Conservation (phyloP, 73 alveolate species). For the Tetrahymena malaccensis region DNA sequence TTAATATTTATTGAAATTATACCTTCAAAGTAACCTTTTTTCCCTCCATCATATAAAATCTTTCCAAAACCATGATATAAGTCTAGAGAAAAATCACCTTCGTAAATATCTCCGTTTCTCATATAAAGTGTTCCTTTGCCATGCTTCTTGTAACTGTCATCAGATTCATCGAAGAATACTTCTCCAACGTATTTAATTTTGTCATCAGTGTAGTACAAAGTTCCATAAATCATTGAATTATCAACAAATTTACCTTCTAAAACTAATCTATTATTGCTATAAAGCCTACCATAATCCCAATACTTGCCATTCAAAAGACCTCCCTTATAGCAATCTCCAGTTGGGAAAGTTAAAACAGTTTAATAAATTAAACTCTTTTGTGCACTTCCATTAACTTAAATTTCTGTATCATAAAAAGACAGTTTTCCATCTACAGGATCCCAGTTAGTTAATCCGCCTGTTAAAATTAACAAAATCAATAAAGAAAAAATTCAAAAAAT, state of each 20-base stretch:
- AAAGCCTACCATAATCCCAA: background rate
- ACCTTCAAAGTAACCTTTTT: background rate
- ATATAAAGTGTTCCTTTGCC: background rate
- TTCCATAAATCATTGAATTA: background rate
- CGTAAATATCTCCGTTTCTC: background rate
- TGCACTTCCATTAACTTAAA: background rate
- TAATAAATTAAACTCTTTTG: background rate
- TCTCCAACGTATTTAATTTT: background rate
- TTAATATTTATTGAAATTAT: background rate
- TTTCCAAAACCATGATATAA: background rate
- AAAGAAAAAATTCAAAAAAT: background rate
- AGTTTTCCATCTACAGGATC: background rate
- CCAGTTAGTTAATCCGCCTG: background rate
- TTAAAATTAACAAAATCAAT: no score
- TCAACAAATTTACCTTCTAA: background rate
- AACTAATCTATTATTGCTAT: background rate
- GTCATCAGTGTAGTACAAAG: background rate
- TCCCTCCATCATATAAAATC: background rate
- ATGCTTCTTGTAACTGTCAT: background rate
- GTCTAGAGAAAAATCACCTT: background rate
- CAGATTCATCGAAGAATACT: background rate
- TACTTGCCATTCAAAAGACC: background rate
- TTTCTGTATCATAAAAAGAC: background rate
- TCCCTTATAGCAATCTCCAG: background rate
- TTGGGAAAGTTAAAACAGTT: background rate